Base-by-base conservation (phyloP, 352 stramenopile genomes). In the Paralagenidium karlingii region DNA sequence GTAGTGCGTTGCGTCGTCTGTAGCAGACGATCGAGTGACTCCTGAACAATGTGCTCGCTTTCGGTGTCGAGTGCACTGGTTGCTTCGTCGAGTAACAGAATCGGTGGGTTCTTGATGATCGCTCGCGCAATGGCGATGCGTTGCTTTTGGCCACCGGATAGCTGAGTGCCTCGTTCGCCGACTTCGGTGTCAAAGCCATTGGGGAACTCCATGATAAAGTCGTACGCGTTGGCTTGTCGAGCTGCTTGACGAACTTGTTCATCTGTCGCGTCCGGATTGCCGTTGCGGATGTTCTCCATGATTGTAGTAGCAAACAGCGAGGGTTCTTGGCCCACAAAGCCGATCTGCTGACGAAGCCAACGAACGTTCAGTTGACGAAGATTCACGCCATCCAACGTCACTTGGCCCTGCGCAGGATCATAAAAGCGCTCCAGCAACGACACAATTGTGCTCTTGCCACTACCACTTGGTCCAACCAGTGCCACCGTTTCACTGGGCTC, bases 121-220 rank as follows among this genome's bases (percentile, higher is more conserved):
- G 87, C 89, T 24, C 93, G 66, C 8, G 91, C 89, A 42, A 98
- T 97, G 7, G 83, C 83, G 46, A 97, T 87, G 11, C 92, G 62
- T 26, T 82, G 65, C 46, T 96, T 96, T 66, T 99, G 90, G 7
- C 94, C 95, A 28, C 92, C 94, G 5, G 73, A 96, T 8, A 98
- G 60, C 37, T 90, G 69, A 5, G 60, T 53, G 7, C 85, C 84
- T 16, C 65, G 55, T 44, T 96, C 88, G 26, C 88, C 87, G 16
- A 96, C 79, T 21, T 81, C 55, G 0, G 90, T 96, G 22, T 82
- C 63, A 38, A 94, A 95, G 13, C 77, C 63, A n/a, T 95, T 61
- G 0, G 84, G 78, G 36, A 97, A 93, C 8, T 52, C 34, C 38
- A 53, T 64, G 39, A 97, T 96, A 45, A 98, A 97, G 24, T 79